Percentiles rank a stretch among this genome's conserved stretches.
phyloP scores from a whole-genome alignment of 202 grass and related monocot species.

The Panicum virgatum region DNA sequence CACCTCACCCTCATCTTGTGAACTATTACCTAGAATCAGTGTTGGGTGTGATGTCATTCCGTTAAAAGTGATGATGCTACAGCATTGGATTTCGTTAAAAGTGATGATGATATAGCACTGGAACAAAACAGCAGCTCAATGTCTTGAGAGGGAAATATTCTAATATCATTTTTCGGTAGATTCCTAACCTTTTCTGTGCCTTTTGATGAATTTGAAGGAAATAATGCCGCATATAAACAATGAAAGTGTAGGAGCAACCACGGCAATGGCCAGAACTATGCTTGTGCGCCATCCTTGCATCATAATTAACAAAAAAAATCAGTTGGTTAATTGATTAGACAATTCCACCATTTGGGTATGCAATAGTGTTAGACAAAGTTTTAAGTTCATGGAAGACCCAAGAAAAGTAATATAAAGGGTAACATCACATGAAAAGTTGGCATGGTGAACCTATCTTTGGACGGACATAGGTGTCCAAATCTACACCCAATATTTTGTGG shows the following conservation, averaged over 20 bases:
- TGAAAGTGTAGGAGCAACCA: background rate
- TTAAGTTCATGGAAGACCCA: background rate
- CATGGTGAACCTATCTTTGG: background rate
- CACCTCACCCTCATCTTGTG: background rate
- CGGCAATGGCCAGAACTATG: background rate
- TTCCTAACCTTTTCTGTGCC: background rate
- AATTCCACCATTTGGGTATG: background rate
- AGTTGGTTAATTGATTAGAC: background rate
- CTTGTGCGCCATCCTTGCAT: too few species aligned
- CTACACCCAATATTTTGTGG: background rate
- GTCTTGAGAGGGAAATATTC: background rate
- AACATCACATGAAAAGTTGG: background rate
- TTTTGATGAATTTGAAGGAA: background rate
- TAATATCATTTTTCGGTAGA: background rate
- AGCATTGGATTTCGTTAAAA: background rate
- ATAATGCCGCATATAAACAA: background rate
- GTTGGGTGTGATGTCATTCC: background rate
- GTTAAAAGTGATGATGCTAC: too few species aligned
- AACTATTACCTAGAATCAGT: background rate
- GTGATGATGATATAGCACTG: background rate
- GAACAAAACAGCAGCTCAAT: background rate
- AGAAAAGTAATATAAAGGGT: background rate
- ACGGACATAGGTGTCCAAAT: background rate
- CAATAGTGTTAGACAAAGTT: background rate
- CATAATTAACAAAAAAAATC: too few species aligned